A percentile compares a stretch with the other conserved stretches of the same genome.
Evolutionary conservation across 1,284 basidiomycete species (phyloP).

Genomic region (Fomitopsis palustris): DNA sequence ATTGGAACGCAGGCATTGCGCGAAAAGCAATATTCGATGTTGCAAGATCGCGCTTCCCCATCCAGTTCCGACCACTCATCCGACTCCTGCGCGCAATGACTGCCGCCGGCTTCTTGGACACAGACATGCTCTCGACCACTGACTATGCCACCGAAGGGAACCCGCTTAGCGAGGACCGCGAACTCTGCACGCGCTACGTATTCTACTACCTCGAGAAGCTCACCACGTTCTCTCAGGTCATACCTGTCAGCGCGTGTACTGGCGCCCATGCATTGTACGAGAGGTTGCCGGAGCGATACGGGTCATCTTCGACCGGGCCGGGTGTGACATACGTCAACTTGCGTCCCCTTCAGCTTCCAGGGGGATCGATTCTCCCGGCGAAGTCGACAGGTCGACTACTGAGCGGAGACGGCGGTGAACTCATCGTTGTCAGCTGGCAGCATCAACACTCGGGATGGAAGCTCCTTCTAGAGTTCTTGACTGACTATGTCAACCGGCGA

Average conservation of each 20-base stretch:
- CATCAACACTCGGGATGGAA: constrained; percentile 82
- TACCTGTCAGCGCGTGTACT: constrained; percentile 55
- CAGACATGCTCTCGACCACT: constrained; percentile 55
- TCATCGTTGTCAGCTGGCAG: constrained; percentile 78
- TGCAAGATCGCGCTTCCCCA: constrained; percentile 76
- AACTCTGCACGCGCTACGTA: constrained; percentile 60
- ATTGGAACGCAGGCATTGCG: constrained; percentile 57
- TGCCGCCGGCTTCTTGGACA: constrained; percentile 65
- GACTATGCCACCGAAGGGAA: constrained; percentile 40
- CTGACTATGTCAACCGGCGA: constrained; percentile 63
- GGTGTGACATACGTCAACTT: constrained; percentile 64
- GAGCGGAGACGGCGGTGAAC: constrained; percentile 67
- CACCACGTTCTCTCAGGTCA: constrained; percentile 72
- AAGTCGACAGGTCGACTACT: constrained; percentile 70
- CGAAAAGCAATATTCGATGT: constrained; percentile 79
- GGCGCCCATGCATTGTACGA: constrained; percentile 70
- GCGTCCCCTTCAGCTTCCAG: constrained; percentile 69
- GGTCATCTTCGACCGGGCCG: constrained; percentile 43
- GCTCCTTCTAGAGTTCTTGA: constrained; percentile 72
- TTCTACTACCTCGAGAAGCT: constrained; percentile 73
- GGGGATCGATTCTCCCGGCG: constrained; percentile 65
- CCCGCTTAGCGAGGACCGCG: constrained; percentile 37
- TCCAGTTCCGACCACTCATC: constrained; percentile 69
- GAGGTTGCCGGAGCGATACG: constrained; percentile 57
- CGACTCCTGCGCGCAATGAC: constrained; percentile 76